Base-by-base conservation (phyloP, 1,139 yeast genomes). In the Kurtzmaniella natalensis region DNA sequence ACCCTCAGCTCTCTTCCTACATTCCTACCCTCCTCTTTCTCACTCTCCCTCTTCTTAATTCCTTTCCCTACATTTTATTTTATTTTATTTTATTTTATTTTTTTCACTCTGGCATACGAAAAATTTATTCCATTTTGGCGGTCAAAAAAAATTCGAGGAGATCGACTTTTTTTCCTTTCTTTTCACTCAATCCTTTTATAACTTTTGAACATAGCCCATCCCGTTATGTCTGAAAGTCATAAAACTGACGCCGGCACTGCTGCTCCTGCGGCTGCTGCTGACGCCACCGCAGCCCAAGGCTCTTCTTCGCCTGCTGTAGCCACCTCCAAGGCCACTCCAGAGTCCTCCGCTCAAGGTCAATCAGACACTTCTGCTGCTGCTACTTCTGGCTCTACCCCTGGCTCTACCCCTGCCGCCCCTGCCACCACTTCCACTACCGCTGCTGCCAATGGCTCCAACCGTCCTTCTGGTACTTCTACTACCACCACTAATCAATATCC, bases 191-290 rank as follows among this genome's bases (percentile, higher is more conserved):
- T 13, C 30, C 37, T 20, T 25, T 23, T 23, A 16, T 16, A 23
- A 23, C 16, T 16, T 23, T 23, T 23, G 19, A 25, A 27, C 29
- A 34, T 29, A 34, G 21, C 28, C 20, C 4, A 15, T 29, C 18
- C n/a, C n/a, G 24, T 35, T 32, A 35, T 35, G 37, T 28, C 35
- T 31, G 35, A 35, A 25, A 27, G 35, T 28, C 33, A 32, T 18
- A 23, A 35, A 6, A 28, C 34, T 28, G 37, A 28, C 24, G 23
- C 37, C 23, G 28, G 37, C 32, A 27, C 26, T 23, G 14, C 15
- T 21, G 17, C 25, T 14, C 24, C 36, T 34, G 25, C 32, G 18
- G 32, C 18, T 22, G 8, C 35, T 25, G 24, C 31, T n/a, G 18
- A 26, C 26, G 35, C 31, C 21, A 21, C 14, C 21, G 13, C 11